Base-by-base conservation (phyloP, 2,329 filamentous ascomycete genomes). In the Rhynchosporium agropyri region DNA sequence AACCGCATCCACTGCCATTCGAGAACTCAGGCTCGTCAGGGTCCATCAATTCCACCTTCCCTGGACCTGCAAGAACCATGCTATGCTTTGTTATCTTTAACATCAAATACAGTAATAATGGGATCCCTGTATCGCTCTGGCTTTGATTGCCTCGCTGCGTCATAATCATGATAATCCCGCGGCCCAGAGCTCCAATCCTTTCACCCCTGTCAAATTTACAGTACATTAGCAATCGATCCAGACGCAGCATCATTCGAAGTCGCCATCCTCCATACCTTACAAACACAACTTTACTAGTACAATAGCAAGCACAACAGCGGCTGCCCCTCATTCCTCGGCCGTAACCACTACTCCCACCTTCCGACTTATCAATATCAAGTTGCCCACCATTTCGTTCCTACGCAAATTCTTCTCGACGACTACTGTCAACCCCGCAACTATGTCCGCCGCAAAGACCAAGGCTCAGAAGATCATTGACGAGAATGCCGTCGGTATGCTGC, bases 391-490 rank as follows among this genome's bases (percentile, higher is more conserved):
- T 82, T 90, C 86, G 80, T 83, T 94, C 78, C 79, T 90, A 74
- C 84, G 87, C 74, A 83, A 85, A 75, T 82, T 96, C 75, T 95
- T 96, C 78, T 80, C 80, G 72, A 80, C 83, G 77, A 79, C 78
- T 69, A 75, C 80, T 66, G 75, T 81, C 69, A 81, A 77, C 65
- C 82, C 89, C 71, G 82, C 84, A 79, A 84, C 80, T 73, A 96
- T 96, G 90, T 88, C 91, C 74, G 86, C 89, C 76, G 90, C 91
- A 74, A 91, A 90, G 80, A 83, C 84, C 68, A 96, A 96, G 79
- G 91, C 90, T 66, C 87, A 97, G 78, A 78, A 82, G 74, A 88
- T 97, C 80, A 97, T 98, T 77, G 86, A 95, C 78, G 88, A 93
- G 75, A 95, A 97, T 80, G 80, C 86, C 72, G 92, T 97, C 77